Evolutionary conservation across 2,329 filamentous ascomycete genomes (phyloP).

Genomic region (Neoarthrinium moseri): DNA sequence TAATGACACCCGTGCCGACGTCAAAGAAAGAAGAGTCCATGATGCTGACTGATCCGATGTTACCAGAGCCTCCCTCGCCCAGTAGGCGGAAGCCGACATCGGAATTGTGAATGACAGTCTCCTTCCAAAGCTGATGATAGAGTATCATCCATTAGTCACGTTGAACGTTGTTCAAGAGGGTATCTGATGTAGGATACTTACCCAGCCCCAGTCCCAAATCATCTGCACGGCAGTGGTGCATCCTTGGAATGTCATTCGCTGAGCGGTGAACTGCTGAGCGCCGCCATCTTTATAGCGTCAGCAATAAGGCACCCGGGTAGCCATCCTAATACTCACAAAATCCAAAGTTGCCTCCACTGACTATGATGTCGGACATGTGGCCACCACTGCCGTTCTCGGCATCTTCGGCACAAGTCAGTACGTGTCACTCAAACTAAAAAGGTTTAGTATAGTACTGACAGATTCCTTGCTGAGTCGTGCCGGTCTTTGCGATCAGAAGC

Average conservation of each 20-base stretch:
- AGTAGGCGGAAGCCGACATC: constrained; percentile 34
- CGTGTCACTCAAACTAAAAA: too few relatives aligned
- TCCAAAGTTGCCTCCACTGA: constrained; percentile 60
- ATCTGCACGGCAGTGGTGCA: constrained; percentile 53
- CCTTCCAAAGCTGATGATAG: too few relatives aligned
- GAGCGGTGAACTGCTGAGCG: constrained; percentile 64
- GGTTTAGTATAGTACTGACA: too few relatives aligned
- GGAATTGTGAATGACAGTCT: not conserved
- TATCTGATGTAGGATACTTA: too few relatives aligned
- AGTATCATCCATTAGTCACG: too few relatives aligned
- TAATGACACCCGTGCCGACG: constrained; percentile 48
- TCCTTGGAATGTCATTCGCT: constrained; percentile 52
- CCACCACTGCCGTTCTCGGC: constrained; percentile 60
- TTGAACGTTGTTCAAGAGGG: too few relatives aligned
- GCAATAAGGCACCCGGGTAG: constrained; percentile 30
- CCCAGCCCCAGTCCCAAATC: constrained; percentile 60
- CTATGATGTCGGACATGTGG: constrained; percentile 57
- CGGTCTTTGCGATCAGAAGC: constrained; percentile 50
- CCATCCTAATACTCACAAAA: constrained; percentile 26
- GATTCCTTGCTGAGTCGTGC: constrained; percentile 52
- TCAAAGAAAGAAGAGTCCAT: constrained; percentile 55
- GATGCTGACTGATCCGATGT: constrained; percentile 53
- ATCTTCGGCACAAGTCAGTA: too few relatives aligned
- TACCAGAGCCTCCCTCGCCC: constrained; percentile 38
- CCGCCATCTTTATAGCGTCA: constrained; percentile 58